Evolutionary conservation across 2,329 filamentous ascomycete species (phyloP), one percentile per base, ranked within the genome.

Genomic region (Ascochyta lentis): DNA sequence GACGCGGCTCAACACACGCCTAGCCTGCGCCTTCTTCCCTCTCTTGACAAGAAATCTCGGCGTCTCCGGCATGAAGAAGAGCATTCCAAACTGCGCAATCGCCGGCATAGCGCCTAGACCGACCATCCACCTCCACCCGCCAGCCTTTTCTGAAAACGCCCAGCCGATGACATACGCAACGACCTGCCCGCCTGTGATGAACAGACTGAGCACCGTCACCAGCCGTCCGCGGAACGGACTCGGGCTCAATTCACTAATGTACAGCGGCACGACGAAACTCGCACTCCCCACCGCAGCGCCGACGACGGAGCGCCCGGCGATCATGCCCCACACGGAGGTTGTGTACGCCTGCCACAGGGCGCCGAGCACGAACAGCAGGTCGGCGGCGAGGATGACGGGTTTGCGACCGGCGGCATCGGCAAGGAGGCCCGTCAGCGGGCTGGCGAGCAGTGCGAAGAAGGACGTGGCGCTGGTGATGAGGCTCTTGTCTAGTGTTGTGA

Each of bases 61-160:
- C 12, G 91, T 96, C 76, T 98, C 94, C 0, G 92, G 92, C 84
- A 96, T 89, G 47, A 86, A 80, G 2, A 86, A 65, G 56, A 97
- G 78, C 50, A 96, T 78, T 0, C 81, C 71, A 5, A 86, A 84
- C 72, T 97, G 94, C 3, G 92, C 51, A 0, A 84, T 73, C 0
- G 92, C 93, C 0, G 94, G 94, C 24, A 89, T 59, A 8, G 90
- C 90, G 0, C 93, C 94, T 0, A 97, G 76, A 0, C 93, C 93
- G 0, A 97, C 92, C 85, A 96, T 93, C 88, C 90, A 96, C 45
- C 92, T 82, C 93, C 94, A 98, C 1, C 89, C 91, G 40, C 68
- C 61, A 3, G 47, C 56, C 7, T 84, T 81, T 9, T 60, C 59
- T 6, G 86, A 83, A 42, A 96, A 88, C 0, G 82, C 74, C 89